Percentiles rank a stretch among this genome's conserved stretches.
phyloP scores from a whole-genome alignment of 2,329 filamentous ascomycete genomes.

The Penicillium sp. region DNA sequence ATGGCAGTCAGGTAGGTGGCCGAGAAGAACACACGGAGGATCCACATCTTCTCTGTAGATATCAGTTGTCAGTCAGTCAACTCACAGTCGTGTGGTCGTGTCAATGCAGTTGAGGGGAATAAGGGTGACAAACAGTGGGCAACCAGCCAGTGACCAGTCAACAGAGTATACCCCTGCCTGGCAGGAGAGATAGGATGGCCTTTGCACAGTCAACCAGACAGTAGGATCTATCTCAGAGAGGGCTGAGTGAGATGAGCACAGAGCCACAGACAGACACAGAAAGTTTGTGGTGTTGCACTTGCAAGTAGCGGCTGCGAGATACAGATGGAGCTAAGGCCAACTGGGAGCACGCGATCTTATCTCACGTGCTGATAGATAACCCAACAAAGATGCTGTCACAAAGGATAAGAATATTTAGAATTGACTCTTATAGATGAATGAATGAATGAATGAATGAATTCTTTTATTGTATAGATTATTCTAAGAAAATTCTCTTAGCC shows the following conservation, averaged over 20 bases:
- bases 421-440: not conserved
- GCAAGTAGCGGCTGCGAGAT: not conserved
- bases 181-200: slow-evolving; percentile 7
- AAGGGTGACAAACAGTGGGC: slow-evolving; percentile 7
- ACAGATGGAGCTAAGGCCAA: not conserved
- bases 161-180: slow-evolving; percentile 11
- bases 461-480: not conserved
- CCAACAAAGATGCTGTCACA: no score
- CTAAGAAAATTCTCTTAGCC: not conserved
- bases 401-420: no score
- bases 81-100: not conserved
- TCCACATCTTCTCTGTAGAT: slow-evolving; percentile 60
- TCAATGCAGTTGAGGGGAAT: not conserved
- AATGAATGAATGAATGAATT: not conserved
- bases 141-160: not conserved
- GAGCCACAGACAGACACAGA: not conserved
- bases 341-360: not conserved
- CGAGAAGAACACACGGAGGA: slow-evolving; percentile 75
- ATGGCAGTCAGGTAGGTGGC: slow-evolving; percentile 84
- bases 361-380: not conserved
- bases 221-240: not conserved
- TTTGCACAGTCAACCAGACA: slow-evolving; percentile 1
- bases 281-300: not conserved
- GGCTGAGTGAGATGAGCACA: not conserved
- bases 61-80: slow-evolving; percentile 4